These are phyloP conservation scores for Heimioporus punctisporus DNA, from an alignment of 1,284 basidiomycete species.

Conservation along the genomic window DNA sequence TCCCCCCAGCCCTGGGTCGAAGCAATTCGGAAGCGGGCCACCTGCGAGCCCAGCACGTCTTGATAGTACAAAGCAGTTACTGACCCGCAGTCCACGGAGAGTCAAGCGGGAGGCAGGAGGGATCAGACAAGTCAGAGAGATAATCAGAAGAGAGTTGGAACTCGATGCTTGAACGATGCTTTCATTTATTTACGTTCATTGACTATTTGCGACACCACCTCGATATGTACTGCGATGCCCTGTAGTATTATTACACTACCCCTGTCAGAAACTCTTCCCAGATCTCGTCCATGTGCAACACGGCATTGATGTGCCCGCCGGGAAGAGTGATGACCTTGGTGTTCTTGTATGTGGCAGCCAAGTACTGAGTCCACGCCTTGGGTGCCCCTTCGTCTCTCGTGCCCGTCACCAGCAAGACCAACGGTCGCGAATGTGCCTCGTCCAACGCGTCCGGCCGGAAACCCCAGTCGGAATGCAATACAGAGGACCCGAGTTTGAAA, in stretches of 20 bases:
- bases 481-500: conserved; percentile 43
- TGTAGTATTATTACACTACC: conserved; percentile 12
- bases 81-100: conserved; percentile 67
- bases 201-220: conserved; percentile 28
- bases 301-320: conserved; percentile 49
- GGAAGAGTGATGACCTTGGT: conserved; percentile 37
- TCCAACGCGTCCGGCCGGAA: conserved; percentile 45
- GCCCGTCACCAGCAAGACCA: conserved; percentile 46
- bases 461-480: conserved; percentile 58
- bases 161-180: conserved; percentile 52
- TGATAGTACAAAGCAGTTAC: conserved; percentile 58
- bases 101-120: conserved; percentile 72
- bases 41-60: conserved; percentile 29
- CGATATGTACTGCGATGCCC: conserved; percentile 22
- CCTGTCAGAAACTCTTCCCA: conserved; percentile 43
- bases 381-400: conserved; percentile 40
- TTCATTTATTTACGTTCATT: conserved; percentile 27
- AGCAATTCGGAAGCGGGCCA: too few species aligned
- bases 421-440: conserved; percentile 43
- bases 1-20: conserved; percentile 36
- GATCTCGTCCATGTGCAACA: conserved; percentile 46
- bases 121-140: conserved; percentile 75
- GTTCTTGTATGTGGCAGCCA: conserved; percentile 45
- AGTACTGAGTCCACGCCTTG: conserved; percentile 44
- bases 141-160: conserved; percentile 76